Conservation (phyloP, 805 yeast species). For the Barnettozyma siamensis region DNA sequence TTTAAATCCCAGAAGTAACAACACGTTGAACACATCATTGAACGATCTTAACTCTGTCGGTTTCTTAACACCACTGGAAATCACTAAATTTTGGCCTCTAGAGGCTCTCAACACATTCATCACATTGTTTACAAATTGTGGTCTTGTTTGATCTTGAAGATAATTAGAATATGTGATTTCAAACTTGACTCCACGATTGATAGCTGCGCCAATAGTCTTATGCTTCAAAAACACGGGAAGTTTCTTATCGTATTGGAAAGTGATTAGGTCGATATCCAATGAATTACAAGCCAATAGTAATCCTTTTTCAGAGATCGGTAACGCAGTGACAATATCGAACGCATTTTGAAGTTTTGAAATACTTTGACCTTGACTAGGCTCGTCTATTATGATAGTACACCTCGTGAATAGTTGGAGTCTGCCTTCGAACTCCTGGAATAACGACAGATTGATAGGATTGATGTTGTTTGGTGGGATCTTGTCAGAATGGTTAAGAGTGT, state of each 20-base stretch:
- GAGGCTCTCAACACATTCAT: conserved; percentile 75
- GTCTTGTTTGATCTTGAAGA: conserved; percentile 41
- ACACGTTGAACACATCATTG: conserved; percentile 60
- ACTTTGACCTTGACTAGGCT: conserved; percentile 69
- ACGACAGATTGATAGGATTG: conserved; percentile 38
- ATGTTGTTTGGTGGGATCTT: conserved; percentile 39
- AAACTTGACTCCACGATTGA: conserved; percentile 74
- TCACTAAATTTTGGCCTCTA: conserved; percentile 70
- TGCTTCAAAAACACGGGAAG: conserved; percentile 77
- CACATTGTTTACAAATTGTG: conserved; percentile 64
- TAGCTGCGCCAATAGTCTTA: conserved; percentile 77
- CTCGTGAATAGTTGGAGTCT: conserved; percentile 56
- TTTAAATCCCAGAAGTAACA: conserved; percentile 67
- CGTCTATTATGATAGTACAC: conserved; percentile 70
- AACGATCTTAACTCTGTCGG: conserved; percentile 59
- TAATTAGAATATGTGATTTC: conserved; percentile 68
- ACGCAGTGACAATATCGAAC: conserved; percentile 78
- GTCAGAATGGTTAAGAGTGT: conserved; percentile 43
- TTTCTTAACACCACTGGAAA: conserved; percentile 66
- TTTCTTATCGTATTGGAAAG: conserved; percentile 60
- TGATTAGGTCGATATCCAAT: conserved; percentile 75
- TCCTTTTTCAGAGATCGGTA: conserved; percentile 76
- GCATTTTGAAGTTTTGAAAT: conserved; percentile 34
- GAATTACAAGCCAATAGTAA: conserved; percentile 67
- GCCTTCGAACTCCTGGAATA: conserved; percentile 20